Evolutionary conservation across 192 early-diverging fungal genomes (phyloP).

Genomic region (Spizellomyces sp.): DNA sequence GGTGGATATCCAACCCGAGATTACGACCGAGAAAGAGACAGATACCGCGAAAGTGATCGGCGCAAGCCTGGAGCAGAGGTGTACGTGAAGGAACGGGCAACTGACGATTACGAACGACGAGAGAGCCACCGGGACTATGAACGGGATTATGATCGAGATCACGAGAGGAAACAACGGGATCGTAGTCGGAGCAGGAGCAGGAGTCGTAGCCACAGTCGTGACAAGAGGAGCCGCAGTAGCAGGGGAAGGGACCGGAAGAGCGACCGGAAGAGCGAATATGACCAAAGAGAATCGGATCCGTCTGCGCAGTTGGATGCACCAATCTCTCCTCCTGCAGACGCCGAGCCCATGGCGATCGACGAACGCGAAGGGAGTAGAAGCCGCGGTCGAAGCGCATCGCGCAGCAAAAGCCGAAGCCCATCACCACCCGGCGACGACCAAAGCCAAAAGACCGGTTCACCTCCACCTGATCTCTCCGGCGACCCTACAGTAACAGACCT

Average conservation of each 20-base stretch:
- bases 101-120: background rate
- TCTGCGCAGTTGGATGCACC: too few relatives aligned
- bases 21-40: conserved; percentile 26
- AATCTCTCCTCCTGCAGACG: too few relatives aligned
- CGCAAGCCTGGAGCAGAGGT: background rate
- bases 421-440: too few relatives aligned
- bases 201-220: background rate
- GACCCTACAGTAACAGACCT: background rate
- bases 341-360: too few relatives aligned
- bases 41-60: background rate
- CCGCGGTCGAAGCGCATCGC: too few relatives aligned
- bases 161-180: background rate
- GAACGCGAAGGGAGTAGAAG: too few relatives aligned
- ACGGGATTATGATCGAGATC: background rate
- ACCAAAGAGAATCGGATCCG: background rate
- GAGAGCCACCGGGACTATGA: conserved; percentile 5
- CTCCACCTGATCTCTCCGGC: background rate
- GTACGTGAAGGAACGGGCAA: conserved; percentile 14
- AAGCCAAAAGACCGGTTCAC: too few relatives aligned
- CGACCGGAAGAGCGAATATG: background rate
- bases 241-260: conserved; percentile 1
- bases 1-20: conserved; percentile 1
- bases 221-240: background rate
- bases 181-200: background rate
- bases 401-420: too few relatives aligned